Percentiles rank a stretch among this genome's conserved stretches.
Evolutionary conservation across 164 flowering plant genomes (phyloP).

Genomic region (Vitis rotundifolia): DNA sequence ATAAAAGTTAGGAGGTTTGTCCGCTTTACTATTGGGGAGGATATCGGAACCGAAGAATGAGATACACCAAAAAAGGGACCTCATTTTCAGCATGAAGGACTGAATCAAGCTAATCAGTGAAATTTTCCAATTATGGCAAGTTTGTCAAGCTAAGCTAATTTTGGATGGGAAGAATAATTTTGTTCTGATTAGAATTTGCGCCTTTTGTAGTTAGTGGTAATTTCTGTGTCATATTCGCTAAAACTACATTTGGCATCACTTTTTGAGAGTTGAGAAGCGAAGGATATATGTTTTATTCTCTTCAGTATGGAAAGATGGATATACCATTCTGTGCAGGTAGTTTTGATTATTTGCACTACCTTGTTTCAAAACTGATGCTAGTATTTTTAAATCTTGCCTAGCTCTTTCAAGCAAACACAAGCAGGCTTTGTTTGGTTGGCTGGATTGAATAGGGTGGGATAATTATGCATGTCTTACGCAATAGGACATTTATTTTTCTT

Average conservation of each 20-base stretch:
- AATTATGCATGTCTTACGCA: too few species aligned
- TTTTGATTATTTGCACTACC: conserved; percentile 2
- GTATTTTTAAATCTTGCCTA: too few species aligned
- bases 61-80: neutral
- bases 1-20: conserved; percentile 82
- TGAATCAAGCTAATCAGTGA: neutral
- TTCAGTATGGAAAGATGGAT: neutral
- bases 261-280: neutral
- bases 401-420: too few species aligned
- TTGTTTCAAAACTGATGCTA: neutral
- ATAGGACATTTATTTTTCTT: too few species aligned
- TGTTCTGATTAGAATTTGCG: neutral
- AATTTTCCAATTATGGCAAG: neutral
- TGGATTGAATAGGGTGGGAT: too few species aligned
- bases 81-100: neutral
- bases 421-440: too few species aligned
- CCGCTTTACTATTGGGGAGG: conserved; percentile 87
- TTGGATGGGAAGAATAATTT: neutral
- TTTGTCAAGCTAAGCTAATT: conserved; percentile 1
- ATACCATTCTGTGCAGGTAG: neutral
- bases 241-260: neutral
- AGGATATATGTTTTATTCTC: neutral
- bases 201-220: neutral
- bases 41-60: conserved; percentile 28
- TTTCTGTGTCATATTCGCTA: neutral